These are phyloP conservation scores for Neofusicoccum kwambonambiense DNA, from an alignment of 2,329 filamentous ascomycete genomes.

Conservation along the genomic window DNA sequence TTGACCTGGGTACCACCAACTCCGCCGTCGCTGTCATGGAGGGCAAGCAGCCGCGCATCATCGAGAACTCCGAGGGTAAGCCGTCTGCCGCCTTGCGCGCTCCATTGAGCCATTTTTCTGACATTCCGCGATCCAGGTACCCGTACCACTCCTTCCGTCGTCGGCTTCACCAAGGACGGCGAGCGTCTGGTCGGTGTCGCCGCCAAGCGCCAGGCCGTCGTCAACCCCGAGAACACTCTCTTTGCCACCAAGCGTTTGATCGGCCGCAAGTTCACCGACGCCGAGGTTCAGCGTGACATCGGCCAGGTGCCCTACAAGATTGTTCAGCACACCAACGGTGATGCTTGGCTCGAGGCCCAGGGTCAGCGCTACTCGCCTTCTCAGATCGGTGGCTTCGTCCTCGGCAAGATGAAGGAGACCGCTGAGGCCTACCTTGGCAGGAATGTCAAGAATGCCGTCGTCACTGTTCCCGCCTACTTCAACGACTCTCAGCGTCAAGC, in stretches of 20 bases:
- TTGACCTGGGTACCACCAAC: conserved; percentile 97
- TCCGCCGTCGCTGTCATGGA: conserved; percentile 97
- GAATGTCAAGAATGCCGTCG: conserved; percentile 90
- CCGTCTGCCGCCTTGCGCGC: conserved; percentile 13
- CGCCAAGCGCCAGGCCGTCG: conserved; percentile 95
- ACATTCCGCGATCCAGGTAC: conserved; percentile 57
- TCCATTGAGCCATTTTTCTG: conserved; percentile 19
- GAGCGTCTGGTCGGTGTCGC: conserved; percentile 96
- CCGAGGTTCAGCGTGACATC: conserved; percentile 93
- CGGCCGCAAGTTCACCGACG: conserved; percentile 92
- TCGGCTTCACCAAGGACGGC: conserved; percentile 92
- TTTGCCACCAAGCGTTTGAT: conserved; percentile 99
- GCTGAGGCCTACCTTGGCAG: conserved; percentile 90
- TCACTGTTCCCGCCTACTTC: conserved; percentile 97
- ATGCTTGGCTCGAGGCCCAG: conserved; percentile 92
- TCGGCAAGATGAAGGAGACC: conserved; percentile 99
- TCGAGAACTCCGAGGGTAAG: conserved; percentile 93
- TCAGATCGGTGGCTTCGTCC: conserved; percentile 94
- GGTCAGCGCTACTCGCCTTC: conserved; percentile 96
- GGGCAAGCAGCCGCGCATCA: conserved; percentile 91
- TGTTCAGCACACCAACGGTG: conserved; percentile 92
- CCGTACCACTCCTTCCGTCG: conserved; percentile 88
- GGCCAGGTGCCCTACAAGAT: conserved; percentile 99
- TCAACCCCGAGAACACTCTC: conserved; percentile 97
- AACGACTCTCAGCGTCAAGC: conserved; percentile 98